Evolutionary conservation across 306 rosid genomes (phyloP), one percentile per base, ranked within the genome.

Genomic region (Vigna nakashimae): DNA sequence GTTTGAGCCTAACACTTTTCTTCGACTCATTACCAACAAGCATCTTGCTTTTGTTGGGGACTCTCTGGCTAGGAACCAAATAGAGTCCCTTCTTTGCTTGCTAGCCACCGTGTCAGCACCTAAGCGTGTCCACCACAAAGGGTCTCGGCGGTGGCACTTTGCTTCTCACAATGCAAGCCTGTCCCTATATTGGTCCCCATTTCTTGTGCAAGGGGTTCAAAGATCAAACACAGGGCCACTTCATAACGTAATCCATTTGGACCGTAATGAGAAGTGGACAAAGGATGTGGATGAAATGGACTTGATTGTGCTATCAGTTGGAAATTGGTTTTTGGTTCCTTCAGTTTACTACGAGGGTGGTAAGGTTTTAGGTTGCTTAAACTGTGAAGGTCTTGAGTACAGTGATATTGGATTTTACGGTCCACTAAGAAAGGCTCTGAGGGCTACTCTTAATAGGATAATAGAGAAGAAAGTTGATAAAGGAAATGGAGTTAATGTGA

Each of bases 81-180:
- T 91, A 7, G 96, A 89, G 71, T 93, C 98, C 2, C 93, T 93
- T 30, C 91, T 93, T 26, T 93, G 98, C 66, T 69, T 91, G 89
- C 12, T 93, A 12, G 34, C 92, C 59, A 80, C 93, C 30, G 74
- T 63, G 18, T 90, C 94, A 16, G 32, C 73, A 1, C 94, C 92
- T 0, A 63, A 80, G n/a, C 92, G 84, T 45, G 75, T 88, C 16
- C 87, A 84, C 73, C 69, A 28, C 46, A 66, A 76, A 13, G 84
- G 87, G 10, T 85, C 85, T 14, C 78, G 86, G 10, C 16, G 81
- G 32, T 93, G 98, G 96, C 48, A 80, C 51, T 88, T 93, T 71
- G 42, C 83, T 42, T 76, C 91, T 68, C 90, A 88, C 43, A 89
- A 88, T 78, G 83, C 84, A 10, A 84, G 50, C 4, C 3, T 93